phyloP scores from a whole-genome alignment of 306 rosid genomes.

The Castanopsis chinensis region DNA sequence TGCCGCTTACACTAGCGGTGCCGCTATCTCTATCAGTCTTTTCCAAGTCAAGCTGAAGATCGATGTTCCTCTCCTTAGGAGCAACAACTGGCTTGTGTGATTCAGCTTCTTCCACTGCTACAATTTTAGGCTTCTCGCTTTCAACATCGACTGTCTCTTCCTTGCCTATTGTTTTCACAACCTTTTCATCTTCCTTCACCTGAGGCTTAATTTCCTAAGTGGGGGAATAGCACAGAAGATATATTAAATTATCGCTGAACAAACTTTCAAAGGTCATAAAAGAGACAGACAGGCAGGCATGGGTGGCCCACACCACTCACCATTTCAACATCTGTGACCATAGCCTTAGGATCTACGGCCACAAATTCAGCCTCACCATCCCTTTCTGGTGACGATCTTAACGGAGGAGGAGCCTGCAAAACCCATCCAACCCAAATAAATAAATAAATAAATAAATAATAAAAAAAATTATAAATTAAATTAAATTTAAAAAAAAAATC shows the following conservation, averaged over 20 bases:
- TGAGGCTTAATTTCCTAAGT: conserved; percentile 57
- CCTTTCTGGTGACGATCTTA: conserved; percentile 88
- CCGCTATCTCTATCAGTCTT: conserved; percentile 58
- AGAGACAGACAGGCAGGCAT: no score
- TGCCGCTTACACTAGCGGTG: conserved; percentile 26
- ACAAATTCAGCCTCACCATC: conserved; percentile 52
- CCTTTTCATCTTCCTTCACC: conserved; percentile 57
- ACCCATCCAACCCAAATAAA: neutral
- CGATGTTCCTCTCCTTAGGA: conserved; percentile 57
- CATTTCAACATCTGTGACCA: conserved; percentile 55
- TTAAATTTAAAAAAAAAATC: neutral
- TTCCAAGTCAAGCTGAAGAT: conserved; percentile 72
- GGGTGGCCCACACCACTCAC: conserved; percentile 56
- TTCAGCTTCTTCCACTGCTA: conserved; percentile 49
- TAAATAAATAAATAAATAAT: no score
- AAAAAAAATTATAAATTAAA: no score
- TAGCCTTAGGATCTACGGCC: conserved; percentile 47
- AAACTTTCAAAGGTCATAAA: no score
- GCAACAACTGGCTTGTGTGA: conserved; percentile 31
- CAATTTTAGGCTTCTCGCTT: conserved; percentile 39
- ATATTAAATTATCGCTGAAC: no score
- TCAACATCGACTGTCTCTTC: conserved; percentile 50
- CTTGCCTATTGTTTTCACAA: conserved; percentile 44
- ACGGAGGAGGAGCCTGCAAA: conserved; percentile 74
- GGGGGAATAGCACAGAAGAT: neutral